A percentile compares a stretch with the other conserved stretches of the same genome.
Conservation (phyloP, 768 basidiomycete species). For the Zangia roseola region DNA sequence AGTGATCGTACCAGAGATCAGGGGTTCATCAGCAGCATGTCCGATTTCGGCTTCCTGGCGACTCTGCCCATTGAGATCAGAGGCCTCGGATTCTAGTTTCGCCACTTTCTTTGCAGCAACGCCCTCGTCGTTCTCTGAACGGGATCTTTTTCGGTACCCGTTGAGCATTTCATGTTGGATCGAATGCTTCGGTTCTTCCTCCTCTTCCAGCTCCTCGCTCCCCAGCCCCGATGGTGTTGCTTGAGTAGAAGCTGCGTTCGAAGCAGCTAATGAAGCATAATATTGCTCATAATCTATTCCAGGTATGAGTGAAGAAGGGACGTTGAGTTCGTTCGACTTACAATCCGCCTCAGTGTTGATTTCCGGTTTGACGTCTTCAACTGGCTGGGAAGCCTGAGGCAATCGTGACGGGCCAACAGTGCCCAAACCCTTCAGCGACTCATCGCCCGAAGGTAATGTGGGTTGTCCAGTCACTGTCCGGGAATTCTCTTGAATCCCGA, state of each 20-base stretch:
- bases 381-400: conserved; percentile 27
- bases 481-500: conserved; percentile 76
- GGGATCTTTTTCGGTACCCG: conserved; percentile 71
- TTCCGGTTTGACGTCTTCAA: conserved; percentile 43
- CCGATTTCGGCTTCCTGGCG: not conserved
- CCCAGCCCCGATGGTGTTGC: conserved; percentile 60
- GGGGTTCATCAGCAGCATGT: conserved; percentile 48
- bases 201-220: conserved; percentile 60
- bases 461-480: conserved; percentile 42
- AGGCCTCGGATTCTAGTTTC: conserved; percentile 39
- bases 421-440: conserved; percentile 68
- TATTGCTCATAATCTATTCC: conserved; percentile 74
- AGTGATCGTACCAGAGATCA: conserved; percentile 58
- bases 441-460: conserved; percentile 57
- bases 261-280: conserved; percentile 74
- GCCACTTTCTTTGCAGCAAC: conserved; percentile 36
- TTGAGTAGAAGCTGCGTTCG: conserved; percentile 53
- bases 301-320: not conserved
- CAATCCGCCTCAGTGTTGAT: conserved; percentile 64
- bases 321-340: conserved; percentile 33
- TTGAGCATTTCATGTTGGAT: conserved; percentile 69
- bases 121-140: conserved; percentile 62
- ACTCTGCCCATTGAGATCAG: conserved; percentile 17
- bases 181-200: conserved; percentile 69
- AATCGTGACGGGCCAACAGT: conserved; percentile 42